Conservation (phyloP, 177 flowering plant species). For the Telopea speciosissima region DNA sequence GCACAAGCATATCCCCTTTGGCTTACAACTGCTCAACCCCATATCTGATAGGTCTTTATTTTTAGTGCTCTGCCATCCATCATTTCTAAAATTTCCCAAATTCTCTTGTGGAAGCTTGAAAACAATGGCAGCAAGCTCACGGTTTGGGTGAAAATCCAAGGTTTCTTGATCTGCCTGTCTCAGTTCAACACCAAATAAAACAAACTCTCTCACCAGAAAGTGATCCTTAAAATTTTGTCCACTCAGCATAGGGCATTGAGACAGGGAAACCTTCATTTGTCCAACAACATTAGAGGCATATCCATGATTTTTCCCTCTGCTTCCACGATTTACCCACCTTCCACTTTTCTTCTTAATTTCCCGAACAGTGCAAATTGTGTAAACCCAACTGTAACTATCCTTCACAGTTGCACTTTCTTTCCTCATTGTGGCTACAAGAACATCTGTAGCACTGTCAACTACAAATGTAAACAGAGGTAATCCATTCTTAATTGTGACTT, state of each 20-base stretch:
- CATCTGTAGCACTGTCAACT: conserved; percentile 32
- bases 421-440: conserved; percentile 54
- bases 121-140: conserved; percentile 78
- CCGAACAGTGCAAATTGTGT: conserved; percentile 51
- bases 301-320: conserved; percentile 37
- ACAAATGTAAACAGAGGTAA: conserved; percentile 58
- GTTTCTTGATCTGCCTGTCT: conserved; percentile 28
- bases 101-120: conserved; percentile 31
- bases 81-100: background rate
- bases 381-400: conserved; percentile 32
- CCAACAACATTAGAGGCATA: conserved; percentile 52
- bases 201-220: conserved; percentile 37
- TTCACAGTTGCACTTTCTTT: conserved; percentile 30
- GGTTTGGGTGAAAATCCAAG: conserved; percentile 22
- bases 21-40: conserved; percentile 9
- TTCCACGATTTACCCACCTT: conserved; percentile 60
- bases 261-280: conserved; percentile 48
- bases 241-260: conserved; percentile 9
- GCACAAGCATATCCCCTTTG: conserved; percentile 13
- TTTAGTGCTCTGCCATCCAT: conserved; percentile 2
- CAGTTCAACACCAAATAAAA: conserved; percentile 42
- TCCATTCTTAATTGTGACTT: conserved; percentile 49
- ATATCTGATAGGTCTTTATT: conserved; percentile 9
- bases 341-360: conserved; percentile 57
- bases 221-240: conserved; percentile 18